Evolutionary conservation across 2,329 filamentous ascomycete genomes (phyloP), one percentile per base, ranked within the genome.

Genomic region (Hirsutella minnesotensis): DNA sequence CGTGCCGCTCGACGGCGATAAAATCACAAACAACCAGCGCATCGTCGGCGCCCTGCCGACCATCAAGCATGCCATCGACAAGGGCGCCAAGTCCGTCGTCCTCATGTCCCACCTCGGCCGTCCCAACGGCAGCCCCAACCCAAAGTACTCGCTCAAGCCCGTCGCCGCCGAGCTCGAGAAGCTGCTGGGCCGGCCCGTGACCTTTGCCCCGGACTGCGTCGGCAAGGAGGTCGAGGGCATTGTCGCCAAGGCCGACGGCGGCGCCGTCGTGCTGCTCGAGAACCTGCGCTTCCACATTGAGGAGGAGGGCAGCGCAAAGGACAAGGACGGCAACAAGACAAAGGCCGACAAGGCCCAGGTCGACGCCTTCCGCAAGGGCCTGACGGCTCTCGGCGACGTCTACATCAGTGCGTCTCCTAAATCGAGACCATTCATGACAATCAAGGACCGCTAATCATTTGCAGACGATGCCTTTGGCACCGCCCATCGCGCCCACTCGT

Each of bases 21-120:
- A 94, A 44, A 79, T 98, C 66, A 96, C 92, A 66, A 98, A 98
- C 79, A 87, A 83, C 70, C 92, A 98, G 74, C 89, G 92, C 67
- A 98, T 98, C 60, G 89, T 87, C 59, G 94, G 92, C 61, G 92
- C 92, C 58, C 71, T 95, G 51, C 88, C 88, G 58, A 94, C 89
- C 57, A 95, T 95, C 75, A 94, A 94, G 73, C 82, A 95, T 67
- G 88, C 88, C 60, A 72, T 92, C 58, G 86, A 94, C 53, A 70
- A 94, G 65, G 86, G 86, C 55, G 89, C 89, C 62, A 94, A 94
- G 75, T 74, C 88, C 40, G 89, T 98, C 47, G 70, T 96, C 59
- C 79, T 98, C 63, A 98, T 98, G 92, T 96, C 90, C 61, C 92
- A 98, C 68, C 84, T 98, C 49, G 92, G 92, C 59, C 90, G 92